Evolutionary conservation across 768 basidiomycete genomes (phyloP).

Genomic region (Lentinula edodes): DNA sequence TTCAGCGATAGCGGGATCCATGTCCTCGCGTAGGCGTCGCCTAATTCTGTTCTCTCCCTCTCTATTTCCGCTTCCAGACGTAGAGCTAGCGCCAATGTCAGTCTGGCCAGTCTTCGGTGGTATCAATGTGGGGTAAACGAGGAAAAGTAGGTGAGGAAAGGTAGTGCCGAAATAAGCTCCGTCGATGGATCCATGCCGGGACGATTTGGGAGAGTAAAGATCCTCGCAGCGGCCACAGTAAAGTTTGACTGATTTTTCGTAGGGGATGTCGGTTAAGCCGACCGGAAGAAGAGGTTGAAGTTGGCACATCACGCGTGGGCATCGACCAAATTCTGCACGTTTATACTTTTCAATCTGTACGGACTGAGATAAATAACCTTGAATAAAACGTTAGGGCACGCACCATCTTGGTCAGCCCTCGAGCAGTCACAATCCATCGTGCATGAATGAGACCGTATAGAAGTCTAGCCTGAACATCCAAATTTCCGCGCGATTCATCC

Average conservation of each 20-base stretch:
- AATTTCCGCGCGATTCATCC: conserved; percentile 85
- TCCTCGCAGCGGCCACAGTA: conserved; percentile 99
- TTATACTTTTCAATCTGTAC: conserved; percentile 92
- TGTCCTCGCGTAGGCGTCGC: conserved; percentile 41
- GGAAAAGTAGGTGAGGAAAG: conserved; percentile 94
- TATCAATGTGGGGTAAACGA: conserved; percentile 92
- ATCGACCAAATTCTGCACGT: conserved; percentile 96
- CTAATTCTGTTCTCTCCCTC: conserved; percentile 27
- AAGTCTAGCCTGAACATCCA: conserved; percentile 90
- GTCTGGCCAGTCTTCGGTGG: conserved; percentile 67
- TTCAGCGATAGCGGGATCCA: conserved; percentile 49
- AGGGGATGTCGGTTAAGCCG: conserved; percentile 94
- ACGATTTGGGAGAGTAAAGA: conserved; percentile 96
- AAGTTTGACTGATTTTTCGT: conserved; percentile 98
- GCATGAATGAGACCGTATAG: conserved; percentile 97
- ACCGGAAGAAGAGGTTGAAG: conserved; percentile 93
- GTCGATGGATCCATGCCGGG: conserved; percentile 94
- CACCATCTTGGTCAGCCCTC: conserved; percentile 95
- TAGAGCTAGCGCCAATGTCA: conserved; percentile 15
- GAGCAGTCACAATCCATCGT: conserved; percentile 91
- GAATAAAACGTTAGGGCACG: conserved; percentile 1
- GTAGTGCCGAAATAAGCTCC: conserved; percentile 99
- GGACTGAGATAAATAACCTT: background rate
- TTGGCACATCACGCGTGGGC: conserved; percentile 95
- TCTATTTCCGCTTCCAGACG: conserved; percentile 1